A percentile compares a stretch with the other conserved stretches of the same genome.
Evolutionary conservation across 306 rosid genomes (phyloP).

Genomic region (Cucurbita ficifolia): DNA sequence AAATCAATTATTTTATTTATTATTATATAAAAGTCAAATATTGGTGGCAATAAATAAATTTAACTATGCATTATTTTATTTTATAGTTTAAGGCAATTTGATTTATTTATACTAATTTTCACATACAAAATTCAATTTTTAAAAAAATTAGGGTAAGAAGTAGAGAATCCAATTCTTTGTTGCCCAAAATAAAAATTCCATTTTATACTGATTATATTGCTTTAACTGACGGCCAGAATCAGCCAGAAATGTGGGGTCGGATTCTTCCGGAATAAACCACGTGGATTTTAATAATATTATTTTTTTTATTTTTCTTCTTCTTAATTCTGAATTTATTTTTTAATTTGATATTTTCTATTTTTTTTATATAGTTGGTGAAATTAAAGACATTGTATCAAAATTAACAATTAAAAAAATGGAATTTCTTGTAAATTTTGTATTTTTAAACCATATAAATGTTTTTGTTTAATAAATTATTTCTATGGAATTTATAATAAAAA

Average conservation of each 20-base stretch:
- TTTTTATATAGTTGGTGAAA: neutral
- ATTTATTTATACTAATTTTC: neutral
- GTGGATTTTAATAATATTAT: neutral
- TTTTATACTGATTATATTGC: neutral
- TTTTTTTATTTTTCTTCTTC: neutral
- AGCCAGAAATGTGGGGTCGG: neutral
- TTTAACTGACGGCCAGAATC: neutral
- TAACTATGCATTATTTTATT: neutral
- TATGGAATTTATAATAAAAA: neutral
- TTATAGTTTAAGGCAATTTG: neutral
- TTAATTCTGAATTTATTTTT: neutral
- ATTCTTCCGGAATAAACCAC: slow-evolving; percentile 3
- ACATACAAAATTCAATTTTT: neutral
- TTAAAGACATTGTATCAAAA: neutral
- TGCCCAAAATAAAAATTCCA: neutral
- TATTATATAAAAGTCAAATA: neutral
- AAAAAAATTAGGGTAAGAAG: neutral
- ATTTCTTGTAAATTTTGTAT: too few species aligned
- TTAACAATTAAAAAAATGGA: neutral
- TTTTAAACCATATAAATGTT: too few species aligned
- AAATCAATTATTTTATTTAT: neutral
- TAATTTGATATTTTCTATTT: neutral
- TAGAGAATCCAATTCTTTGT: neutral
- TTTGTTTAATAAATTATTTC: neutral
- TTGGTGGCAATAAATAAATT: neutral